Percentiles rank a stretch among this genome's conserved stretches.
Conservation (phyloP, 805 yeast genomes). For the Cyberlindnera americana region DNA sequence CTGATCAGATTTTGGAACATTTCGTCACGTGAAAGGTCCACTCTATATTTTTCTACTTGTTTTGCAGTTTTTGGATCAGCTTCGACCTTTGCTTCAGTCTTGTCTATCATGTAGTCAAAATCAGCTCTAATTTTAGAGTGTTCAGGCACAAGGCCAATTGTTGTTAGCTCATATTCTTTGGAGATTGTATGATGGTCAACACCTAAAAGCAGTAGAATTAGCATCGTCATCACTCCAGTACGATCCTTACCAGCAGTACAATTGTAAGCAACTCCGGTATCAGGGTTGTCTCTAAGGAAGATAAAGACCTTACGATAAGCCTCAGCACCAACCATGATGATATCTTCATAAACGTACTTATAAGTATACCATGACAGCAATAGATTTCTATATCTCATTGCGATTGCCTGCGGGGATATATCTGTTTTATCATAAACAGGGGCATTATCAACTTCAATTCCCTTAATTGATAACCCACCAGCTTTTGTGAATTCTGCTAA, state of each 20-base stretch:
- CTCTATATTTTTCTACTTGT: not conserved
- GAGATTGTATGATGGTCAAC: slow-evolving; percentile 65
- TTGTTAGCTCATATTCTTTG: slow-evolving; percentile 74
- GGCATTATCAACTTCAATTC: slow-evolving; percentile 45
- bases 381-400: slow-evolving; percentile 49
- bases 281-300: slow-evolving; percentile 51
- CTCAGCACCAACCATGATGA: slow-evolving; percentile 46
- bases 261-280: slow-evolving; percentile 57
- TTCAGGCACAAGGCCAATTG: slow-evolving; percentile 56
- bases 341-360: slow-evolving; percentile 56
- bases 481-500: slow-evolving; percentile 46
- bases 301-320: slow-evolving; percentile 49
- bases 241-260: slow-evolving; percentile 89
- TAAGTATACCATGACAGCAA: slow-evolving; percentile 61
- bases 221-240: slow-evolving; percentile 72
- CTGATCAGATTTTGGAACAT: slow-evolving; percentile 61
- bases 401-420: slow-evolving; percentile 63
- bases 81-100: slow-evolving; percentile 6
- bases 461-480: slow-evolving; percentile 44
- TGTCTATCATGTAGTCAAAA: slow-evolving; percentile 19
- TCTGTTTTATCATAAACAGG: slow-evolving; percentile 56
- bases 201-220: slow-evolving; percentile 58
- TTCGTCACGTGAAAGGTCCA: slow-evolving; percentile 31
- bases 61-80: slow-evolving; percentile 4
- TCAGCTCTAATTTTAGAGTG: slow-evolving; percentile 22